Conservation (phyloP, 164 flowering plant species). For the Pachysandra terminalis region DNA sequence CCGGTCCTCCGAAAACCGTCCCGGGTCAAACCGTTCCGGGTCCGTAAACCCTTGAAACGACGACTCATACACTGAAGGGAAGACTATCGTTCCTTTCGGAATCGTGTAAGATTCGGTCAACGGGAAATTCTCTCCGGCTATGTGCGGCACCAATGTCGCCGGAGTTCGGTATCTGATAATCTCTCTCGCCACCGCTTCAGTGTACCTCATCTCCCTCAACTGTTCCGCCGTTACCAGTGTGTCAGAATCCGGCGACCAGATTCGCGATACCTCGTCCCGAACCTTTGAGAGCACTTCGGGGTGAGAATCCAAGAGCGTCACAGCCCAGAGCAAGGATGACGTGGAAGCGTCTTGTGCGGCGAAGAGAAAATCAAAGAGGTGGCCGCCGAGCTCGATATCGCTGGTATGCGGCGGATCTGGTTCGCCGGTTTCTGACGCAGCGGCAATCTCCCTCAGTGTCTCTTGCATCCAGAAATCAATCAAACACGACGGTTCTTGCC, state of each 20-base stretch:
- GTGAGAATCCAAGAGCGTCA: too few relatives aligned
- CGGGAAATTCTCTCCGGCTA: conserved; percentile 61
- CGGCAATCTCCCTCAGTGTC: conserved; percentile 37
- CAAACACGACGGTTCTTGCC: conserved; percentile 59
- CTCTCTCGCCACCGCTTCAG: too few relatives aligned
- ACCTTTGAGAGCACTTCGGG: conserved; percentile 54
- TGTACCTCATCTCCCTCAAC: too few relatives aligned
- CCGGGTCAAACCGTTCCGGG: conserved; percentile 87
- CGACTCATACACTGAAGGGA: conserved; percentile 80
- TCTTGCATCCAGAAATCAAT: too few relatives aligned
- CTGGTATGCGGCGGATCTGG: conserved; percentile 23
- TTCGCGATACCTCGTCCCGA: conserved; percentile 47
- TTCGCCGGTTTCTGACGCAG: conserved; percentile 17
- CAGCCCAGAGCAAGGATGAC: conserved; percentile 88
- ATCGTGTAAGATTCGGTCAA: conserved; percentile 65
- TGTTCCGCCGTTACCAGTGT: conserved; percentile 49
- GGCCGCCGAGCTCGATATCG: conserved; percentile 53
- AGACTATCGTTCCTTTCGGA: conserved; percentile 79
- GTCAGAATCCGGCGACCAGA: conserved; percentile 58
- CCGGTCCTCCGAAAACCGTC: conserved; percentile 64
- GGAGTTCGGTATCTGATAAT: conserved; percentile 72
- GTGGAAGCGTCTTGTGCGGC: too few relatives aligned
- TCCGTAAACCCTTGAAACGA: conserved; percentile 87
- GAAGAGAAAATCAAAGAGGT: too few relatives aligned
- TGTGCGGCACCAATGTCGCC: conserved; percentile 90